These are phyloP conservation scores for Singerocomus inundabilis DNA, from an alignment of 1,284 basidiomycete genomes.

Conservation along the genomic window DNA sequence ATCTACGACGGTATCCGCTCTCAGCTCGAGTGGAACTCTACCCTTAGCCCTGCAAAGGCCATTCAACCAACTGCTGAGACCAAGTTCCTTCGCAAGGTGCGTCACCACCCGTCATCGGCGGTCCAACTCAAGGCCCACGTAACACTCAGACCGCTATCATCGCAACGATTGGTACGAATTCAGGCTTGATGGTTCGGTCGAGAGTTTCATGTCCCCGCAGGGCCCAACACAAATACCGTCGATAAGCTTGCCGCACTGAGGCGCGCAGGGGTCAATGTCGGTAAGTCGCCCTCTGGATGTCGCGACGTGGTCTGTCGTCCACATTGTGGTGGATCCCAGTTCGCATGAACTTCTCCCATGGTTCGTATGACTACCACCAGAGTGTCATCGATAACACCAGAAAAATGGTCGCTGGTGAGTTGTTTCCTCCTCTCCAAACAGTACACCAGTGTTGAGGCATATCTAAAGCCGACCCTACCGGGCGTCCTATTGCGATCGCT, in stretches of 20 bases:
- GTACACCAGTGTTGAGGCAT: constrained; percentile 12
- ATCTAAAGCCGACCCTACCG: constrained; percentile 45
- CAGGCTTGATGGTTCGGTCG: constrained; percentile 1
- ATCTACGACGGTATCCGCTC: constrained; percentile 62
- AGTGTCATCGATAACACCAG: constrained; percentile 96
- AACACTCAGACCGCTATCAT: constrained; percentile 84
- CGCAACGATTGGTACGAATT: constrained; percentile 83
- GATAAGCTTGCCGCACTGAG: constrained; percentile 83
- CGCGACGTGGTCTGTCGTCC: constrained; percentile 3
- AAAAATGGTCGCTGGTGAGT: constrained; percentile 73
- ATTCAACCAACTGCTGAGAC: constrained; percentile 71
- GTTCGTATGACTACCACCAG: constrained; percentile 95
- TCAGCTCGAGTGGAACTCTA: constrained; percentile 90
- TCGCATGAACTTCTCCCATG: constrained; percentile 99
- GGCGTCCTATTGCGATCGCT: constrained; percentile 95
- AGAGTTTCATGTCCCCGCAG: constrained; percentile 39
- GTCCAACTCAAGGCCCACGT: constrained; percentile 6
- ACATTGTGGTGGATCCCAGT: constrained; percentile 48
- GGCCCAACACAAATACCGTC: constrained; percentile 88
- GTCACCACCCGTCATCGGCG: not conserved
- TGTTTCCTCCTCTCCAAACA: not conserved
- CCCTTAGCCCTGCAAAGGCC: constrained; percentile 69
- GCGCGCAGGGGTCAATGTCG: constrained; percentile 92
- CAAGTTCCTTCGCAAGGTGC: constrained; percentile 87
- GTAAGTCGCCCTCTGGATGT: constrained; percentile 47